Base-by-base conservation (phyloP, 495 filamentous ascomycete species). In the Elasticomyces elasticus region DNA sequence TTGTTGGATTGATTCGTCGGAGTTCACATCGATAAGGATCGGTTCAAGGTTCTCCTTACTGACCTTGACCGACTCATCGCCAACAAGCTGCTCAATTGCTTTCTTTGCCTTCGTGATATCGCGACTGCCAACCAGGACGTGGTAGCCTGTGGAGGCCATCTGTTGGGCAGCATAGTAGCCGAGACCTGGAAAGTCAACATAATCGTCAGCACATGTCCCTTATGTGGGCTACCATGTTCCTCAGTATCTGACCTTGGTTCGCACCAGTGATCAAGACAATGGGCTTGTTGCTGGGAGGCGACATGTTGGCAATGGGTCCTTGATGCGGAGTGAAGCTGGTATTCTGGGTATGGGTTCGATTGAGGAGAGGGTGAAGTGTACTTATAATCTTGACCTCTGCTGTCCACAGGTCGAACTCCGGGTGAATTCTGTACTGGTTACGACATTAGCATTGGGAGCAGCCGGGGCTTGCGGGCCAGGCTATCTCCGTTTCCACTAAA, bases 181-280 rank as follows among this genome's bases (percentile, higher is more conserved):
- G 11, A 64, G 52, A 30, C 62, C 59, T n/a, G n/a, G n/a, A n/a
- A n/a, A n/a, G n/a, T n/a, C n/a, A n/a, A n/a, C n/a, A n/a, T n/a
- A n/a, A n/a, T n/a, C n/a, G n/a, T n/a, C n/a, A n/a, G n/a, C n/a
- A n/a, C n/a, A n/a, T n/a, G n/a, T n/a, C n/a, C n/a, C n/a, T n/a
- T n/a, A n/a, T n/a, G n/a, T n/a, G n/a, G n/a, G n/a, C n/a, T n/a
- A n/a, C n/a, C n/a, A n/a, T n/a, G n/a, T n/a, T n/a, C n/a, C n/a
- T n/a, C n/a, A n/a, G n/a, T n/a, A n/a, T n/a, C n/a, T n/a, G n/a
- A n/a, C n/a, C 35, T 56, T 61, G 55, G 35, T 66, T 63, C 0
- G 55, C 61, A 25, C 64, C 64, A 2, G 64, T 66, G 12, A 62
- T 53, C 23, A 62, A 58, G 47, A 62, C 61, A 15, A 66, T 40